Conservation (phyloP, 2,329 filamentous ascomycete species). For the Raffaelea deltoideospora region DNA sequence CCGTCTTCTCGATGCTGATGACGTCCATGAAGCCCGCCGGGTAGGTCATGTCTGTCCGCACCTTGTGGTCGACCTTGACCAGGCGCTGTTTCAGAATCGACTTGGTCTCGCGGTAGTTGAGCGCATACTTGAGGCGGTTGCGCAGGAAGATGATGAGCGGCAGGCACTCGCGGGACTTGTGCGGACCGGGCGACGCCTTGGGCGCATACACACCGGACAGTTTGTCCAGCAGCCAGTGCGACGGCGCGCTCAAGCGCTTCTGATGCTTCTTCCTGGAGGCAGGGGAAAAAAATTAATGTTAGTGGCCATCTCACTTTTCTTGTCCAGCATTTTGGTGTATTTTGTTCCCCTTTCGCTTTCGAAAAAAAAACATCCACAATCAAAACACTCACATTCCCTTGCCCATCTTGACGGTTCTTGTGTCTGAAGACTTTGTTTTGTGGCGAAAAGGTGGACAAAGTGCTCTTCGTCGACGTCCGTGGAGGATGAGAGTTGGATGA, state of each 20-base stretch:
- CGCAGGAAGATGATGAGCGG: slow-evolving; percentile 98
- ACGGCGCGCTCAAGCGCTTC: slow-evolving; percentile 98
- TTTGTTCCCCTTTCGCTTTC: neutral
- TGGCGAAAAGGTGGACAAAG: slow-evolving; percentile 14
- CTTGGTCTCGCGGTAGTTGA: slow-evolving; percentile 96
- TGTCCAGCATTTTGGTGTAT: neutral
- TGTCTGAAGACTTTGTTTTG: slow-evolving; percentile 16
- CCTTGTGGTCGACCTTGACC: slow-evolving; percentile 99
- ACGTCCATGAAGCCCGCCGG: slow-evolving; percentile 99
- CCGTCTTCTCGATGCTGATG: slow-evolving; percentile 98
- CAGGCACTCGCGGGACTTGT: slow-evolving; percentile 99
- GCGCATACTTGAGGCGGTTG: slow-evolving; percentile 95
- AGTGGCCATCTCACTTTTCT: no score
- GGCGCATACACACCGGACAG: slow-evolving; percentile 80
- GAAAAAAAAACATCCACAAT: neutral
- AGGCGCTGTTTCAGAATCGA: slow-evolving; percentile 98
- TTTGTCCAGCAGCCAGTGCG: slow-evolving; percentile 99
- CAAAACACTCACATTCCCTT: slow-evolving; percentile 35
- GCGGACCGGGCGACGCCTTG: slow-evolving; percentile 67
- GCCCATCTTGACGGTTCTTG: slow-evolving; percentile 27
- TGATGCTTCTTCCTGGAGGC: slow-evolving; percentile 84
- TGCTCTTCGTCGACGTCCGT: no score
- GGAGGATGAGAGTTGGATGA: slow-evolving; percentile 10
- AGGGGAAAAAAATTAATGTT: neutral
- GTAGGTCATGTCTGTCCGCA: slow-evolving; percentile 97